Base-by-base conservation (phyloP, 2,329 filamentous ascomycete genomes). In the Periconia sp. region DNA sequence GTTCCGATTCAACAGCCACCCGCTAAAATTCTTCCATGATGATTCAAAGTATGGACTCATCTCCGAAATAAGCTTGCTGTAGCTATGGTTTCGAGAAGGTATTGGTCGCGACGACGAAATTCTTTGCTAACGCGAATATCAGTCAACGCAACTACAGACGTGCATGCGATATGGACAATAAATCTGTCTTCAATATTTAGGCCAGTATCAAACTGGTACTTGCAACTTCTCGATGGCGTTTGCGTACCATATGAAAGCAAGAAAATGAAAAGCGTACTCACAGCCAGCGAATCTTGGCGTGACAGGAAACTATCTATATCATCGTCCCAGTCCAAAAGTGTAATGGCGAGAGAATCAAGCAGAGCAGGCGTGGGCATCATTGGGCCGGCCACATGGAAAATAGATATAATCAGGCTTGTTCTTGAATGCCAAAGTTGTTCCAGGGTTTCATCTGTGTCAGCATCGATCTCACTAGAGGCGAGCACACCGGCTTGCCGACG, bases 321-420 rank as follows among this genome's bases (percentile, higher is more conserved):
- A 3, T 56, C 54, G 41, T 59, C 55, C 64, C 64, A 65, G 13
- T 64, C 62, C 19, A 67, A 53, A 5, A 67, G 53, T 3, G 57
- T 65, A 15, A 57, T 54, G 31, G 63, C 57, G 10, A 67, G 44
- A 3, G 63, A 65, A 8, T 62, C 64, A 23, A 67, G 30, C 6
- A 65, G 42, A n/a, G 52, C 44, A n/a, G 55, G 55, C 2, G 52
- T 47, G 23, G 64, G 63, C 8, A 43, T 55, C 63, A 65, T 64
- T 2, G 63, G 57, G 1, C 59, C 60, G 10, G 51, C 58, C 35
- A 63, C 44, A 41, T 64, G 61, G 30, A 67, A 67, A n/a, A 63
- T 57, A 5, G 64, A 64, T 18, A 63, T 54, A 11, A 65, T 60
- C 31, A 67, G 58, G 50, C 63, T 63, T 9, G 60, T 60, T 52